These are phyloP conservation scores for Henckelia pumila DNA, from an alignment of 257 asterid species.

Conservation along the genomic window DNA sequence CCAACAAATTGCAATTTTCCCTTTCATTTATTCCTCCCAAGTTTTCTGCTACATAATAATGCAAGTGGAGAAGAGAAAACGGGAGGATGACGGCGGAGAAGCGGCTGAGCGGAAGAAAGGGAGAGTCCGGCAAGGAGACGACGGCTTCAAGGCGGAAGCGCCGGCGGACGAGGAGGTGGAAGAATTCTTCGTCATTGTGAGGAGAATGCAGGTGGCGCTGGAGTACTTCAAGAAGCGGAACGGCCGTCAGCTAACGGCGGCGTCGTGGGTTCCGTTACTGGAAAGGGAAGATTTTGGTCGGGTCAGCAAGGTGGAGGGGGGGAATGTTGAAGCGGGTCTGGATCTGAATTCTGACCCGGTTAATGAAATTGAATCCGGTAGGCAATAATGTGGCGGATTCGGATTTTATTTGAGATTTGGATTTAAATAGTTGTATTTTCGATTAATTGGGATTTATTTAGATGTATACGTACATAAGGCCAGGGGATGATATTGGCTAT, in stretches of 20 bases:
- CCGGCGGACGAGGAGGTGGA: slow-evolving; percentile 27
- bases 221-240: slow-evolving; percentile 18
- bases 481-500: too few relatives aligned
- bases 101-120: too few relatives aligned
- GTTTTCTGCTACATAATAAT: not conserved
- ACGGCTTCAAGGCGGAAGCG: not conserved
- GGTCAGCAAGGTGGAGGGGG: slow-evolving; percentile 5
- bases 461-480: too few relatives aligned
- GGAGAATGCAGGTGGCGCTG: slow-evolving; percentile 20
- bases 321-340: slow-evolving; percentile 7
- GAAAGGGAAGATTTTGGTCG: slow-evolving; percentile 28
- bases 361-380: not conserved
- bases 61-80: slow-evolving; percentile 36
- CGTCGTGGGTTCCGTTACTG: slow-evolving; percentile 24
- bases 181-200: slow-evolving; percentile 21
- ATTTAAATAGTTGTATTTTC: too few relatives aligned
- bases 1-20: too few relatives aligned
- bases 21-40: too few relatives aligned
- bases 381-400: too few relatives aligned
- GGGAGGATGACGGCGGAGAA: slow-evolving; percentile 21
- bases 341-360: slow-evolving; percentile 38
- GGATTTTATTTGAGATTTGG: too few relatives aligned
- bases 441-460: too few relatives aligned
- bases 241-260: slow-evolving; percentile 1
- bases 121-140: not conserved